Conservation (phyloP, 345 rosid genomes). For the Salix exigua region DNA sequence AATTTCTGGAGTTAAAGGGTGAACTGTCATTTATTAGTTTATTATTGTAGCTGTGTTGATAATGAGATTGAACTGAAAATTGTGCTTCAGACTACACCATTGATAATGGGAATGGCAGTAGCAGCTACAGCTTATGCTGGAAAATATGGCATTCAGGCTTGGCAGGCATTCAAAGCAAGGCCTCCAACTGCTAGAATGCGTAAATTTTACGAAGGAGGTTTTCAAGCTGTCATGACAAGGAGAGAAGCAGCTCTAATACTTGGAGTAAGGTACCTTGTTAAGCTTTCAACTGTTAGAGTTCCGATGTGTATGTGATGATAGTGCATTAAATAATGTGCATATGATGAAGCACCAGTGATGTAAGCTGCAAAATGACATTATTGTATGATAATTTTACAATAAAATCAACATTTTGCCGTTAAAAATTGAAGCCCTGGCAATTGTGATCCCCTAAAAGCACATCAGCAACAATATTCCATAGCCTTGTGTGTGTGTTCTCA, state of each 20-base stretch:
- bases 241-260: constrained; percentile 42
- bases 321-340: background rate
- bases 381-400: background rate
- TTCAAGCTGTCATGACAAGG: constrained; percentile 32
- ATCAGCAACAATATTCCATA: background rate
- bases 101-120: constrained; percentile 24
- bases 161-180: constrained; percentile 39
- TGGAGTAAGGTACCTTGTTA: constrained; percentile 28
- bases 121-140: constrained; percentile 37
- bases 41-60: background rate
- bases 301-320: background rate
- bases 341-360: background rate
- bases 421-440: background rate
- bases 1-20: background rate
- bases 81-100: constrained; percentile 10
- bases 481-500: background rate
- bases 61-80: background rate
- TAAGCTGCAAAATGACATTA: background rate
- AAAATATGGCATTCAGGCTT: constrained; percentile 28
- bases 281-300: background rate
- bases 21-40: background rate
- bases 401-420: background rate
- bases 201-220: constrained; percentile 40
- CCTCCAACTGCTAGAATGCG: constrained; percentile 22
- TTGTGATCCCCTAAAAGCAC: background rate